Conservation (phyloP, 1,284 basidiomycete genomes). For the Melampsora abietis-canadensis region DNA sequence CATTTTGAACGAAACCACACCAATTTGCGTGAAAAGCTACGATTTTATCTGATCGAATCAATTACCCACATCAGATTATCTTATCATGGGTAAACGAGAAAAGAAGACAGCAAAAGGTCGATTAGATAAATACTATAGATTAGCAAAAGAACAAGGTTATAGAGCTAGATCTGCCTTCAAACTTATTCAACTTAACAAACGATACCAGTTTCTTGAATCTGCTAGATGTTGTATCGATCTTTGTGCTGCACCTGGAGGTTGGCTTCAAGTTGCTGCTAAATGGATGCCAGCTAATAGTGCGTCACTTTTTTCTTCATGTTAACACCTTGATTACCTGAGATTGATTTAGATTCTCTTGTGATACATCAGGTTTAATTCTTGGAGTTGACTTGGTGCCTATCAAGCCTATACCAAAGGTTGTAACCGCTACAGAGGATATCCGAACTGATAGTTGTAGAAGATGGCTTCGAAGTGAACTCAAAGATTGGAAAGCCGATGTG, state of each 20-base stretch:
- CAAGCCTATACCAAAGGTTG: slow-evolving; percentile 87
- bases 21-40: not conserved
- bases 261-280: slow-evolving; percentile 97
- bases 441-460: slow-evolving; percentile 88
- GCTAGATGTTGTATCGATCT: slow-evolving; percentile 95
- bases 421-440: slow-evolving; percentile 92
- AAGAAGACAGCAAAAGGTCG: slow-evolving; percentile 41
- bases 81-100: slow-evolving; percentile 40
- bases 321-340: slow-evolving; percentile 46
- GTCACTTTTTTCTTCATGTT: slow-evolving; percentile 57
- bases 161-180: slow-evolving; percentile 99
- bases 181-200: slow-evolving; percentile 97
- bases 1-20: not conserved
- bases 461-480: slow-evolving; percentile 79
- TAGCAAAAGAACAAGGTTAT: slow-evolving; percentile 86
- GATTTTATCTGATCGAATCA: not conserved
- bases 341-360: not conserved
- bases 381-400: slow-evolving; percentile 95
- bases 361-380: slow-evolving; percentile 51
- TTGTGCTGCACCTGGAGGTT: slow-evolving; percentile 97
- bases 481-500: slow-evolving; percentile 99
- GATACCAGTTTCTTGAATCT: slow-evolving; percentile 85
- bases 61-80: not conserved
- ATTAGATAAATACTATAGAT: slow-evolving; percentile 52
- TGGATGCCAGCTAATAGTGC: slow-evolving; percentile 94